Conservation (phyloP, 441 rosid genomes). For the Capsella rubella region DNA sequence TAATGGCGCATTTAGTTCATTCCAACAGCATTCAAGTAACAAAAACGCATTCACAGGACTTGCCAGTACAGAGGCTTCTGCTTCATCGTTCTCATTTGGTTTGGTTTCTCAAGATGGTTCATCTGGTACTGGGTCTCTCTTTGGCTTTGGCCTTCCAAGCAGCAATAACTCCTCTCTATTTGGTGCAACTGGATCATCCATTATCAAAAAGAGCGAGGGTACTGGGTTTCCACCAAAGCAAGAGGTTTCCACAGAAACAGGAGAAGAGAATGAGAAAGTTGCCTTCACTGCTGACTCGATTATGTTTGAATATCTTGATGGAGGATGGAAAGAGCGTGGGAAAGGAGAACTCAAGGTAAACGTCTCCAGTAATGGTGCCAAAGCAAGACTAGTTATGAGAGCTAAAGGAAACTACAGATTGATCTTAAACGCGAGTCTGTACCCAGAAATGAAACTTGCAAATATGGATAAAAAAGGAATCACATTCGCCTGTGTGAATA, state of each 20-base stretch:
- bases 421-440: conserved; percentile 87
- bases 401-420: conserved; percentile 86
- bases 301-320: conserved; percentile 72
- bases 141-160: conserved; percentile 64
- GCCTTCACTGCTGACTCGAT: conserved; percentile 81
- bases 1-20: conserved; percentile 64
- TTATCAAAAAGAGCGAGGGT: conserved; percentile 56
- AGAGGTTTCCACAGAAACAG: conserved; percentile 86
- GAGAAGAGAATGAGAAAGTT: conserved; percentile 87
- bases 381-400: conserved; percentile 88
- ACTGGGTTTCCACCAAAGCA: conserved; percentile 63
- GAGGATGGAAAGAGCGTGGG: conserved; percentile 95
- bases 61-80: conserved; percentile 82
- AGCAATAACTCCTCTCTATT: conserved; percentile 66
- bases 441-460: conserved; percentile 89
- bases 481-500: conserved; percentile 87
- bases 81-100: conserved; percentile 70
- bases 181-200: conserved; percentile 50
- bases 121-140: conserved; percentile 54
- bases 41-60: conserved; percentile 94
- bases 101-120: conserved; percentile 59
- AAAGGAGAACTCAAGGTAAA: conserved; percentile 93
- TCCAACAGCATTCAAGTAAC: conserved; percentile 90
- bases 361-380: conserved; percentile 54
- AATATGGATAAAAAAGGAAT: conserved; percentile 89